A percentile compares a stretch with the other conserved stretches of the same genome.
These are phyloP conservation scores for Apiotrichum akiyoshidainum DNA, from an alignment of 1,284 basidiomycete genomes.

Conservation along the genomic window DNA sequence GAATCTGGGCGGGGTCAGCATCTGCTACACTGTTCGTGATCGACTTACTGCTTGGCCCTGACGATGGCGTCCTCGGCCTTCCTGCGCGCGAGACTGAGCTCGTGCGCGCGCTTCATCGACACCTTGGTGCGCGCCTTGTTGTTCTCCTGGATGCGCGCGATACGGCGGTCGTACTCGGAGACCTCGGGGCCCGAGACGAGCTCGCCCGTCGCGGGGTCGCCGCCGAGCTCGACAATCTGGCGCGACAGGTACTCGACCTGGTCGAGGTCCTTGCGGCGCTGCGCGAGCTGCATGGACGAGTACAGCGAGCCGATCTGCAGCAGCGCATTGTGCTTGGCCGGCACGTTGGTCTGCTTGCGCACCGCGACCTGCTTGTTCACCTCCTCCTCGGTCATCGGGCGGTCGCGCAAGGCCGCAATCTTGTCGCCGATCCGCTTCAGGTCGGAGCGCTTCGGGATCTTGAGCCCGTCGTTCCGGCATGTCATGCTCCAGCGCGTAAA, in stretches of 20 bases:
- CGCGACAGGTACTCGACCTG: constrained; percentile 62
- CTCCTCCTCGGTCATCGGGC: constrained; percentile 69
- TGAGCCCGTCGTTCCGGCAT: constrained; percentile 59
- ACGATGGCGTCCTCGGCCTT: constrained; percentile 52
- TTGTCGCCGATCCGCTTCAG: constrained; percentile 64
- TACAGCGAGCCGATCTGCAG: constrained; percentile 54
- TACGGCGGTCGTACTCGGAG: constrained; percentile 57
- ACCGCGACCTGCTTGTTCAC: constrained; percentile 65
- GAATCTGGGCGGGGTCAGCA: not conserved
- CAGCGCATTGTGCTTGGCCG: constrained; percentile 59
- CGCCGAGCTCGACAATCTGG: constrained; percentile 61
- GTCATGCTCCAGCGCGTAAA: constrained; percentile 61
- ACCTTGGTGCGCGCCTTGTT: constrained; percentile 79
- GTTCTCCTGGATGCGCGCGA: constrained; percentile 79
- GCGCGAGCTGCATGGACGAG: constrained; percentile 62
- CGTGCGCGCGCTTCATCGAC: constrained; percentile 70
- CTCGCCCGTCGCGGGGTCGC: constrained; percentile 40
- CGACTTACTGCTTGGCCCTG: constrained; percentile 32
- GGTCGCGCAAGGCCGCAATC: constrained; percentile 59
- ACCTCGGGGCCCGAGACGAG: constrained; percentile 28
- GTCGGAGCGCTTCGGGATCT: constrained; percentile 63
- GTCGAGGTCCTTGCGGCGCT: constrained; percentile 63
- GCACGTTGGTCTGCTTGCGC: constrained; percentile 34
- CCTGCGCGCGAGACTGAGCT: constrained; percentile 64
- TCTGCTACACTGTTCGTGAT: too few relatives aligned